Evolutionary conservation across 1,139 yeast species (phyloP).

Genomic region (Hyphopichia fennica): DNA sequence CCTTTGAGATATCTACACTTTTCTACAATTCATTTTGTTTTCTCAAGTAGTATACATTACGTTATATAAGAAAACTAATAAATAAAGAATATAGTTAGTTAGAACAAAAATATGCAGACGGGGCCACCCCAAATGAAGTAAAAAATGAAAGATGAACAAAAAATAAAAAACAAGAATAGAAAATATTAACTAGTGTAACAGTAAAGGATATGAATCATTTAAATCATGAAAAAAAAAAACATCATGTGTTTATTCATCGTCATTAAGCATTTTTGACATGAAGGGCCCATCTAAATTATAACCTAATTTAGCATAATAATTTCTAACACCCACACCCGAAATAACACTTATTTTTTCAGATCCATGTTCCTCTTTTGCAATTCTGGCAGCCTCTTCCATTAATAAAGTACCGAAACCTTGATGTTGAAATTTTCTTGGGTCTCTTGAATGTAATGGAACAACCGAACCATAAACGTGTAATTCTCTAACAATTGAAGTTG

Average conservation of each 20-base stretch:
- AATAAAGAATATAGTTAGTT: background rate
- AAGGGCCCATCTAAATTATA: conserved; percentile 93
- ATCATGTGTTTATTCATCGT: conserved; percentile 12
- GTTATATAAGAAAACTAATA: background rate
- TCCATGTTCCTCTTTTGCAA: conserved; percentile 94
- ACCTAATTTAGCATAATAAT: conserved; percentile 89
- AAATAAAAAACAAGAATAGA: too few relatives aligned
- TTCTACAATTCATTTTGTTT: background rate
- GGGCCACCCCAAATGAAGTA: background rate
- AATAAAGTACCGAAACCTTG: conserved; percentile 97
- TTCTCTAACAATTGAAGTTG: conserved; percentile 91
- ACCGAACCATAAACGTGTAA: conserved; percentile 97
- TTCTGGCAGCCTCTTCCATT: conserved; percentile 98
- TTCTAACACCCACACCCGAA: conserved; percentile 97
- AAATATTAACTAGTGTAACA: background rate
- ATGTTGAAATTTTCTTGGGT: conserved; percentile 97
- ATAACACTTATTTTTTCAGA: conserved; percentile 88
- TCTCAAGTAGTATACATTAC: background rate
- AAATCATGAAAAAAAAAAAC: background rate
- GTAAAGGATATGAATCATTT: background rate
- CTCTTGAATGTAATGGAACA: conserved; percentile 95
- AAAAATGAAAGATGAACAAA: background rate
- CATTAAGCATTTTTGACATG: conserved; percentile 67
- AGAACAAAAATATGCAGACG: background rate
- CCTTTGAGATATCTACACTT: too few relatives aligned